Conservation (phyloP, 176 grass and related monocot species). For the Rhynchospora pubera region DNA sequence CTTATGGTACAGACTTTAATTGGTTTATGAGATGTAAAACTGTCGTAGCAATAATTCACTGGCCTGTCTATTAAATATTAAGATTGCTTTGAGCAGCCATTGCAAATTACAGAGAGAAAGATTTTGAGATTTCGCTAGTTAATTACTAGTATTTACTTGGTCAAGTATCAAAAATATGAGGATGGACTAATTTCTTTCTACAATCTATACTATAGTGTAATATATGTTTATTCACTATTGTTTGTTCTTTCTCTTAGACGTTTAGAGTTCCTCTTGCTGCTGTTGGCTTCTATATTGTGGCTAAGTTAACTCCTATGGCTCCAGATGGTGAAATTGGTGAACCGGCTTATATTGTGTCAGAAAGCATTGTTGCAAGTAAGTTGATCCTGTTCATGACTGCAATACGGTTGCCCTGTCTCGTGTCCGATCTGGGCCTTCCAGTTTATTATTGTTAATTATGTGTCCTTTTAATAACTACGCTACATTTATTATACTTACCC, state of each 20-base stretch:
- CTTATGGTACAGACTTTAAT: background rate
- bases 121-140: background rate
- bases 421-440: background rate
- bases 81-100: background rate
- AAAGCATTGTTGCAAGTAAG: slow-evolving; percentile 86
- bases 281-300: slow-evolving; percentile 77
- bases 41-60: too few relatives aligned
- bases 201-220: background rate
- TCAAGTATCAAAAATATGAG: slow-evolving; percentile 10
- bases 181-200: slow-evolving; percentile 1
- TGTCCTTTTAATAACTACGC: background rate
- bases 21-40: slow-evolving; percentile 24
- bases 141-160: background rate
- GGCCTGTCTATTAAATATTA: too few relatives aligned
- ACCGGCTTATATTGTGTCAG: slow-evolving; percentile 66
- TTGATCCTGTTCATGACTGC: slow-evolving; percentile 9
- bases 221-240: background rate
- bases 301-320: slow-evolving; percentile 75
- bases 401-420: background rate
- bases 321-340: slow-evolving; percentile 88
- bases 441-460: background rate
- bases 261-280: slow-evolving; percentile 78
- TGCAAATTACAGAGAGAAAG: background rate
- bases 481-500: background rate
- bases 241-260: slow-evolving; percentile 39